These are phyloP conservation scores for Boletus subcaerulescens DNA, from an alignment of 768 basidiomycete genomes.

Conservation along the genomic window DNA sequence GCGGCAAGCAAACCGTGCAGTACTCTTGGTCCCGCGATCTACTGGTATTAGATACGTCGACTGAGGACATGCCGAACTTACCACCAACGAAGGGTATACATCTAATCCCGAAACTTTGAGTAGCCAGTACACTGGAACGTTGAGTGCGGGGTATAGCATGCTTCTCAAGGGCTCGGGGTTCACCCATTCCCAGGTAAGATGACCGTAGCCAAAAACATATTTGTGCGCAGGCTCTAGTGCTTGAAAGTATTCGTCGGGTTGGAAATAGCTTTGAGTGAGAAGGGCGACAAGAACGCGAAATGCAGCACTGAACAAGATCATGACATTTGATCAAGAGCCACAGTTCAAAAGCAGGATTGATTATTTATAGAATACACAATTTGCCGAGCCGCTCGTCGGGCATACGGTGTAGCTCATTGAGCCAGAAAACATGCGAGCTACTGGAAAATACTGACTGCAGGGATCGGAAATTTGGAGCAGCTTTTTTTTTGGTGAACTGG, in stretches of 20 bases:
- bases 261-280: conserved; percentile 81
- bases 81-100: conserved; percentile 50
- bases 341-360: too few relatives aligned
- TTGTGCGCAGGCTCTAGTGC: conserved; percentile 89
- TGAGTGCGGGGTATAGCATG: conserved; percentile 77
- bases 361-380: background rate
- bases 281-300: conserved; percentile 63
- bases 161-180: conserved; percentile 68
- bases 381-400: conserved; percentile 10
- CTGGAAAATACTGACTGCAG: too few relatives aligned
- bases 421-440: too few relatives aligned
- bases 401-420: conserved; percentile 35
- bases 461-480: too few relatives aligned
- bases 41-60: background rate
- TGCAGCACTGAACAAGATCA: conserved; percentile 37
- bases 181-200: conserved; percentile 96
- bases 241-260: conserved; percentile 97
- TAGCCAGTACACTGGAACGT: conserved; percentile 73
- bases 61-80: conserved; percentile 37
- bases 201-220: conserved; percentile 87
- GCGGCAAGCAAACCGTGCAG: conserved; percentile 78
- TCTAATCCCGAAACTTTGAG: conserved; percentile 59
- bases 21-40: conserved; percentile 75
- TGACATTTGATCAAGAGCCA: background rate
- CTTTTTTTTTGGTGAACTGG: background rate